Percentiles rank a stretch among this genome's conserved stretches.
phyloP scores from a whole-genome alignment of 2,329 filamentous ascomycete genomes.

The Penicillium olsonii region DNA sequence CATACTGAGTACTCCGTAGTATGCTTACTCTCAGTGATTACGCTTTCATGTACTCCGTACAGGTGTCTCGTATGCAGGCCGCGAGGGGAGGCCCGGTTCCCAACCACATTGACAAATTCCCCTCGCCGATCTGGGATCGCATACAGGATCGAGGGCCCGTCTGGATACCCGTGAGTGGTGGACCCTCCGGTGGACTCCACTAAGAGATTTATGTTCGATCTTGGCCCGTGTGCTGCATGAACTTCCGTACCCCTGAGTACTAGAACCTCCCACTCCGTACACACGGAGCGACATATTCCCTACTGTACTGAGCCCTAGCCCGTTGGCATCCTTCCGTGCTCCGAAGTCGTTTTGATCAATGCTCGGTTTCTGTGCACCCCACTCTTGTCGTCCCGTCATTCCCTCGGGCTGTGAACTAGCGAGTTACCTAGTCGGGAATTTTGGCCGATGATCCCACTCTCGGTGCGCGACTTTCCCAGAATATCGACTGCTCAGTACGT shows the following conservation, averaged over 20 bases:
- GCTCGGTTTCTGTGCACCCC: not conserved
- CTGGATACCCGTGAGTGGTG: slow-evolving; percentile 2
- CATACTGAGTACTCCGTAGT: too few relatives aligned
- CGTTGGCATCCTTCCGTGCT: too few relatives aligned
- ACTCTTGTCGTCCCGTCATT: not conserved
- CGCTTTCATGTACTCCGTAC: not conserved
- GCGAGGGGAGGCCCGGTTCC: not conserved
- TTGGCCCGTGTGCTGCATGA: slow-evolving; percentile 3
- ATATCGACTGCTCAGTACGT: too few relatives aligned
- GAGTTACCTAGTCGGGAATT: slow-evolving; percentile 6
- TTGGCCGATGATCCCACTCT: slow-evolving; percentile 6
- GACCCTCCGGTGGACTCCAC: not conserved
- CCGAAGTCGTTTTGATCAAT: not conserved
- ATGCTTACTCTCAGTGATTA: too few relatives aligned
- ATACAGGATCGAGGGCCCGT: slow-evolving; percentile 1
- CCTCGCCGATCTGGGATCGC: slow-evolving; percentile 2
- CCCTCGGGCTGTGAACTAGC: slow-evolving; percentile 1
- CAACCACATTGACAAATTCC: not conserved
- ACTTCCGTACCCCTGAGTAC: not conserved
- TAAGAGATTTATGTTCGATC: not conserved
- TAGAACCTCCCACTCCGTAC: too few relatives aligned
- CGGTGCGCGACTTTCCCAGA: slow-evolving; percentile 3
- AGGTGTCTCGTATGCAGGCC: slow-evolving; percentile 5
- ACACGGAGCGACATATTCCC: too few relatives aligned
- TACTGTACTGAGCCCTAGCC: too few relatives aligned